Evolutionary conservation across 2,329 filamentous ascomycete genomes (phyloP).

Genomic region (Aspergillus brunneoviolaceus): DNA sequence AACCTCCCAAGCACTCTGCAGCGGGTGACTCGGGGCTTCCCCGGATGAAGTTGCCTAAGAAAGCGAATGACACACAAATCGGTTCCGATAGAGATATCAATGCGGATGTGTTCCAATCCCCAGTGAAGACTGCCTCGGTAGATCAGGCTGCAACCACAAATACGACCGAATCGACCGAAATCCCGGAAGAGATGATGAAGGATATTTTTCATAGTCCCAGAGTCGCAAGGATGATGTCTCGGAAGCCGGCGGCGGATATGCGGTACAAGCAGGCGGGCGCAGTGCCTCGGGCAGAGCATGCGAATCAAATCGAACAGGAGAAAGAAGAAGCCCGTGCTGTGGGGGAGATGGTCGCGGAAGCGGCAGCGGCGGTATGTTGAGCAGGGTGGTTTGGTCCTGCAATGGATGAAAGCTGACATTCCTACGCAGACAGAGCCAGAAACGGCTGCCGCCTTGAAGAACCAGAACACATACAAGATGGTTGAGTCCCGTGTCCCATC

Average conservation of each 20-base stretch:
- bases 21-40: constrained; percentile 55
- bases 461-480: constrained; percentile 62
- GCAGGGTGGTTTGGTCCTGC: not conserved
- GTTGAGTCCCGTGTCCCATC: constrained; percentile 88
- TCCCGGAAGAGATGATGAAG: constrained; percentile 59
- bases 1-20: constrained; percentile 48
- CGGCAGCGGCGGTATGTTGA: constrained; percentile 13
- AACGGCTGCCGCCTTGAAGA: constrained; percentile 21
- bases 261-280: not conserved
- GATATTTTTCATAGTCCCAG: constrained; percentile 62
- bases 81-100: constrained; percentile 50
- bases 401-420: constrained; percentile 7
- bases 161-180: constrained; percentile 44
- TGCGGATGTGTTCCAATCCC: constrained; percentile 55
- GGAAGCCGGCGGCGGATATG: constrained; percentile 33
- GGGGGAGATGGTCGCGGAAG: constrained; percentile 14
- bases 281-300: not conserved
- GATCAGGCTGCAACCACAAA: not conserved
- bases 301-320: constrained; percentile 26
- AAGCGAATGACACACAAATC: constrained; percentile 48
- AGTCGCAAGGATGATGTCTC: constrained; percentile 57
- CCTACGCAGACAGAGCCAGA: constrained; percentile 16
- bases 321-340: constrained; percentile 20
- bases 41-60: constrained; percentile 55
- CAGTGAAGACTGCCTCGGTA: constrained; percentile 19